Evolutionary conservation across 2,329 filamentous ascomycete species (phyloP).

Genomic region (Apiospora koreana): DNA sequence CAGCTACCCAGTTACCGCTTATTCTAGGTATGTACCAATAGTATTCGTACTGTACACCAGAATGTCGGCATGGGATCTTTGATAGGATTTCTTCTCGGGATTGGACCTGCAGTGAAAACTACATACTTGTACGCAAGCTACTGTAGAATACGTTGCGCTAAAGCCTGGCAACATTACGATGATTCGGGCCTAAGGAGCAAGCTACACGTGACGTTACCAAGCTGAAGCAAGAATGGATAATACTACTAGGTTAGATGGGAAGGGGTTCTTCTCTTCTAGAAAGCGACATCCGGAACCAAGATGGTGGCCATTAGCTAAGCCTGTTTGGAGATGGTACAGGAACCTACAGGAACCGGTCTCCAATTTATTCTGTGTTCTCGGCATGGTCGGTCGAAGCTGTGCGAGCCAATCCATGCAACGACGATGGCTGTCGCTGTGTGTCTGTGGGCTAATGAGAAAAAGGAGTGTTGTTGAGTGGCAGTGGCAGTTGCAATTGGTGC

Average conservation of each 20-base stretch:
- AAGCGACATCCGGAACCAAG: conserved; percentile 2
- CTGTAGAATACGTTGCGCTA: neutral
- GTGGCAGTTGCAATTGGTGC: neutral
- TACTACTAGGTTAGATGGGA: too few relatives aligned
- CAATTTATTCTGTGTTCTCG: neutral
- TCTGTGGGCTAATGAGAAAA: neutral
- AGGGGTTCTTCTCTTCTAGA: neutral
- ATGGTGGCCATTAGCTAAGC: neutral
- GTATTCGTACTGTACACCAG: too few relatives aligned
- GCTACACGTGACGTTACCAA: neutral
- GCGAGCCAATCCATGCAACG: neutral
- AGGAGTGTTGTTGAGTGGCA: neutral
- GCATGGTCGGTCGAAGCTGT: neutral
- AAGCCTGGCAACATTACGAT: neutral
- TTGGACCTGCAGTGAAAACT: too few relatives aligned
- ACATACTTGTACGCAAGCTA: too few relatives aligned
- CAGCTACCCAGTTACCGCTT: too few relatives aligned
- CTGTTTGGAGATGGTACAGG: neutral
- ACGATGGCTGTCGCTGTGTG: neutral
- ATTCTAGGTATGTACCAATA: too few relatives aligned
- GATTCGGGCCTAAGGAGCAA: neutral
- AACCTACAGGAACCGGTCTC: neutral
- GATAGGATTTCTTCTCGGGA: too few relatives aligned
- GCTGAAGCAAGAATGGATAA: too few relatives aligned
- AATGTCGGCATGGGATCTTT: too few relatives aligned